phyloP scores from a whole-genome alignment of 805 yeast genomes.

The Saccharomycopsis babjevae region DNA sequence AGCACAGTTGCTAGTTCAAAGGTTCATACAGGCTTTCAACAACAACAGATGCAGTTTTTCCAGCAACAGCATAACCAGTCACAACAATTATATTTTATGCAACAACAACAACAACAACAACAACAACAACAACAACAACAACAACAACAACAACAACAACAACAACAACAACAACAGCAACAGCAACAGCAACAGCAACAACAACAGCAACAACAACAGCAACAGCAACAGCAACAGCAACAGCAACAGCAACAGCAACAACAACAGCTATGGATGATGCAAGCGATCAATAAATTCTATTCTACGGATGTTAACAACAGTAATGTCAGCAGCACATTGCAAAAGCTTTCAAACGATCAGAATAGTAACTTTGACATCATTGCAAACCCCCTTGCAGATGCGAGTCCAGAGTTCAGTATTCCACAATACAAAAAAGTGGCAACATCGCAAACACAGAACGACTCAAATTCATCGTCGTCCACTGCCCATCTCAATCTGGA shows the following conservation, averaged over 20 bases:
- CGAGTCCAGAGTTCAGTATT: neutral
- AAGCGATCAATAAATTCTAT: conserved; percentile 3
- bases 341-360: neutral
- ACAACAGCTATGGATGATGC: conserved; percentile 9
- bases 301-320: conserved; percentile 9
- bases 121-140: neutral
- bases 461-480: neutral
- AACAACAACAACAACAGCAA: conserved; percentile 4
- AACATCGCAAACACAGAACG: neutral
- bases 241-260: conserved; percentile 12
- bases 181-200: too few species aligned
- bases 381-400: neutral
- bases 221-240: neutral
- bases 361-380: conserved; percentile 3
- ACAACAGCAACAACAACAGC: neutral
- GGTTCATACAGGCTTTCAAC: neutral
- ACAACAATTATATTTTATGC: too few species aligned
- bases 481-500: neutral
- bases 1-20: too few species aligned
- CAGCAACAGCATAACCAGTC: too few species aligned
- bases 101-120: neutral
- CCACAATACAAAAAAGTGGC: neutral
- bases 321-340: conserved; percentile 2
- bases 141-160: conserved; percentile 10
- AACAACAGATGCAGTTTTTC: neutral